Evolutionary conservation across 108 stramenopile genomes (phyloP), one percentile per base, ranked within the genome.

Genomic region (Nitzschia sp.): DNA sequence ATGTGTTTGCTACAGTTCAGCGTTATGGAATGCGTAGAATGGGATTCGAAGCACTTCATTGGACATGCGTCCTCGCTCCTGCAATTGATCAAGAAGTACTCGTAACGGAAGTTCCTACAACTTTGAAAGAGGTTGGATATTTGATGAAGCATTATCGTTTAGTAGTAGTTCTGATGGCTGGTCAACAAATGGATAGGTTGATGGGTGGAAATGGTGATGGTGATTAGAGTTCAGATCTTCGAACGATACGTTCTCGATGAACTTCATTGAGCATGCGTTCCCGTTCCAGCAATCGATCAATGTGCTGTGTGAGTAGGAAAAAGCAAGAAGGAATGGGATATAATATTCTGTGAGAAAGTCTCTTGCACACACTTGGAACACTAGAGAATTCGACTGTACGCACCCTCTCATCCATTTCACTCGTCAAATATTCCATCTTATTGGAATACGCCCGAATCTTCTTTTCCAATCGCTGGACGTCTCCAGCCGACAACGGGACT

Each of bases 221-320:
- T 48, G 46, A 48, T 48, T 67, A 67, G 41, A 67, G 38, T 26
- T 67, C 68, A 5, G 12, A 19, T 21, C 57, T 44, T 9, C 57
- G 14, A 6, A 59, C 14, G 21, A 69, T 59, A 8, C 73, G 66
- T 12, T 57, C 51, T 48, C 66, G 58, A 34, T 67, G 56, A 20
- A 67, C 56, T 9, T 75, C 73, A 46, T 75, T 75, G 41, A 75
- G 54, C 39, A 66, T 42, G 40, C 48, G 66, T 56, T 75, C 73
- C 10, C 73, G 38, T 2, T 34, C 52, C 6, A 67, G 12, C 41
- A 75, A 53, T 26, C 73, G 58, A 37, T 53, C 24, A 43, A 62
- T 44, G 21, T 62, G 61, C 61, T 62, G 24, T 38, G n/a, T n/a
- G n/a, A 62, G 5, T 34, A 34, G 5, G 1, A 5, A 34, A 34